A percentile compares a stretch with the other conserved stretches of the same genome.
Evolutionary conservation across 1,284 basidiomycete species (phyloP).

Genomic region (Schizophyllum commune): DNA sequence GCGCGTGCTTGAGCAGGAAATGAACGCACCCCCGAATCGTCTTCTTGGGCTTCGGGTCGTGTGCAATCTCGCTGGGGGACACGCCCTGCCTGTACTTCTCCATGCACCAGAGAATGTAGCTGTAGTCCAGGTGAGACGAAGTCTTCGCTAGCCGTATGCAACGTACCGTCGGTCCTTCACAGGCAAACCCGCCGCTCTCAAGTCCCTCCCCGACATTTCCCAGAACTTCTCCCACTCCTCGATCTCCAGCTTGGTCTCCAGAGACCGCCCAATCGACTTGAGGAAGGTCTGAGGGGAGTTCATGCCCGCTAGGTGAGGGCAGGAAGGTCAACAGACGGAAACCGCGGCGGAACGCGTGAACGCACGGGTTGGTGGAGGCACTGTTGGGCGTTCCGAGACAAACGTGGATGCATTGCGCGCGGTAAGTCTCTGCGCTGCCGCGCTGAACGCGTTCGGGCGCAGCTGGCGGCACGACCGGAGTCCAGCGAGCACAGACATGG

Average conservation of each 20-base stretch:
- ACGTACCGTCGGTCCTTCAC: background rate
- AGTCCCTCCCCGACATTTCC: constrained; percentile 43
- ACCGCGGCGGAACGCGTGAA: too few relatives aligned
- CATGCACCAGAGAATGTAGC: constrained; percentile 79
- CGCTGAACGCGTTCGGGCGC: background rate
- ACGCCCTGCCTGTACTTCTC: constrained; percentile 63
- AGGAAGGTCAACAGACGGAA: too few relatives aligned
- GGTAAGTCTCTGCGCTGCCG: background rate
- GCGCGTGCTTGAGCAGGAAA: background rate
- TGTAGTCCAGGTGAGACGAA: constrained; percentile 19
- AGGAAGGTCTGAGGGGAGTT: constrained; percentile 56
- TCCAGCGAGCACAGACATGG: background rate
- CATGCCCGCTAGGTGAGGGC: constrained; percentile 40
- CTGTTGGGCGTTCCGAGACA: background rate
- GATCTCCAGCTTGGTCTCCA: constrained; percentile 51
- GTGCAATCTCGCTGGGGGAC: constrained; percentile 51
- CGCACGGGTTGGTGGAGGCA: background rate
- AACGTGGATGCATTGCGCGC: background rate
- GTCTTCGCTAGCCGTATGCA: background rate
- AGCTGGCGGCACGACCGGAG: background rate
- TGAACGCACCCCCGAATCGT: constrained; percentile 66
- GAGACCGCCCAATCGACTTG: constrained; percentile 59
- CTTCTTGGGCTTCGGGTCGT: constrained; percentile 60
- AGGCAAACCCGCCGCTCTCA: constrained; percentile 59
- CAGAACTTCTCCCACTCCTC: constrained; percentile 65